phyloP scores from a whole-genome alignment of 768 basidiomycete genomes.

The Tephrocybe rancida region DNA sequence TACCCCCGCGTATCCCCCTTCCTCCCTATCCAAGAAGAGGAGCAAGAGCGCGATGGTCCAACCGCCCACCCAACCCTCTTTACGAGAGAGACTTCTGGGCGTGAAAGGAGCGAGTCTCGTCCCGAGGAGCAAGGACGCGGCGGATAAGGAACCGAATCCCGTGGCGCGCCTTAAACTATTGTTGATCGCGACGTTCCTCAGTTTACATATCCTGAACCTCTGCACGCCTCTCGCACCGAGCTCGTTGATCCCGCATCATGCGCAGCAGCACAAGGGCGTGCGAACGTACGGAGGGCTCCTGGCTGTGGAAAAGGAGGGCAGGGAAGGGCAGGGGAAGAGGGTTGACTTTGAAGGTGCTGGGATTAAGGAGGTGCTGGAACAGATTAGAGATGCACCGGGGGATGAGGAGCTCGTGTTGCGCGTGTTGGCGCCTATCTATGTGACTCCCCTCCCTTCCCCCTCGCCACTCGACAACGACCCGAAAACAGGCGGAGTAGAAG shows the following conservation, averaged over 20 bases:
- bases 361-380: constrained; percentile 54
- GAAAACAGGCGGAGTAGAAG: too few species aligned
- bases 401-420: constrained; percentile 55
- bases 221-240: constrained; percentile 80
- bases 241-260: constrained; percentile 33
- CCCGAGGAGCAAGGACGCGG: constrained; percentile 15
- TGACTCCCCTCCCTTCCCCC: constrained; percentile 43
- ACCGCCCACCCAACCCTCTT: constrained; percentile 21
- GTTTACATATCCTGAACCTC: constrained; percentile 90
- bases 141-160: constrained; percentile 63
- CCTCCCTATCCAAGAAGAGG: constrained; percentile 11
- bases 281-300: constrained; percentile 60
- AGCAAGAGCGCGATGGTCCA: constrained; percentile 29
- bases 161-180: constrained; percentile 88
- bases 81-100: constrained; percentile 18
- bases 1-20: constrained; percentile 16
- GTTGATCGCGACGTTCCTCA: constrained; percentile 89
- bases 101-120: constrained; percentile 32
- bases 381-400: constrained; percentile 7
- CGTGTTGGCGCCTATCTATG: constrained; percentile 59
- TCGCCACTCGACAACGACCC: too few species aligned
- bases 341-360: constrained; percentile 73
- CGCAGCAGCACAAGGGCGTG: constrained; percentile 62
- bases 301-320: constrained; percentile 15
- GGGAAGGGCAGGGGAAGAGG: constrained; percentile 18